Conservation (phyloP, 2,329 filamentous ascomycete genomes). For the Cercospora canescens region DNA sequence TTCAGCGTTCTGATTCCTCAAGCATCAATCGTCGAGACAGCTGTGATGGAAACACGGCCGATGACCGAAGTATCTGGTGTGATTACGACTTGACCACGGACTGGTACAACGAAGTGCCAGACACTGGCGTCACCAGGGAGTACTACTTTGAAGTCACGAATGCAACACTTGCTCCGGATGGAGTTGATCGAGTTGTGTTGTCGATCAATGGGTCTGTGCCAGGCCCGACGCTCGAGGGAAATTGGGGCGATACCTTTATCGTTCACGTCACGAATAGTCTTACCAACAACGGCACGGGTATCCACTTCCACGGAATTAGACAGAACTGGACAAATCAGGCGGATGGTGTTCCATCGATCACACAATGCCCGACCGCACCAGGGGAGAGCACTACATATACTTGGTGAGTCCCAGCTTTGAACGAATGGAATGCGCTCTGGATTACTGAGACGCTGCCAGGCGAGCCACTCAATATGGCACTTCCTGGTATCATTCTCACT, state of each 20-base stretch:
- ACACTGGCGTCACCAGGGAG: slow-evolving; percentile 31
- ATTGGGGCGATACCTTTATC: slow-evolving; percentile 43
- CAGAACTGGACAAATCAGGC: slow-evolving; percentile 53
- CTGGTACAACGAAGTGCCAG: slow-evolving; percentile 38
- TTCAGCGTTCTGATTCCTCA: not conserved
- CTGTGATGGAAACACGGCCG: slow-evolving; percentile 35
- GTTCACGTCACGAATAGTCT: slow-evolving; percentile 34
- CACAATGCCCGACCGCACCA: slow-evolving; percentile 44
- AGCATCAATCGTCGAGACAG: slow-evolving; percentile 6
- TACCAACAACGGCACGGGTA: slow-evolving; percentile 43
- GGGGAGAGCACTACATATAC: slow-evolving; percentile 35
- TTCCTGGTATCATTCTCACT: not conserved
- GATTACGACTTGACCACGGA: slow-evolving; percentile 39
- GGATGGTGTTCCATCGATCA: slow-evolving; percentile 50
- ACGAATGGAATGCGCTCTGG: too few species aligned
- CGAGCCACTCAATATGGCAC: too few species aligned
- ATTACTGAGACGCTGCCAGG: too few species aligned
- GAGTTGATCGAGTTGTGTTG: slow-evolving; percentile 28
- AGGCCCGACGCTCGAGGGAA: slow-evolving; percentile 47
- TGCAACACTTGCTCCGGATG: not conserved
- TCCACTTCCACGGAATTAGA: slow-evolving; percentile 52
- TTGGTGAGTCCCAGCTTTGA: too few species aligned
- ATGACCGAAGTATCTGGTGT: slow-evolving; percentile 33
- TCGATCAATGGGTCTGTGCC: slow-evolving; percentile 50
- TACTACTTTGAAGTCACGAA: not conserved